Base-by-base conservation (phyloP, 371 early-diverging fungal genomes). In the Mucor circinelloides region DNA sequence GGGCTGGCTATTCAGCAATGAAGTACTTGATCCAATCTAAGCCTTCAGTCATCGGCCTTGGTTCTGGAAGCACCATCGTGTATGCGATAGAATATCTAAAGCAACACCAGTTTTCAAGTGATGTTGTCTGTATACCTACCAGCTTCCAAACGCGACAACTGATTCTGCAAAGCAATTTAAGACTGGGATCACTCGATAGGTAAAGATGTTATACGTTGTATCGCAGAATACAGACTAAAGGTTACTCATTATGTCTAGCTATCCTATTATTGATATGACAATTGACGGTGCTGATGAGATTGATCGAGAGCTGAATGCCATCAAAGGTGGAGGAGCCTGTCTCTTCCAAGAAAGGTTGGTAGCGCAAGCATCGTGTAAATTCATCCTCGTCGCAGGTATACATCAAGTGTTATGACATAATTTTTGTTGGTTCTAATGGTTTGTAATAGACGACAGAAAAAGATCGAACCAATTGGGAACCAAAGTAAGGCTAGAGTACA, bases 201-300 rank as follows among this genome's bases (percentile, higher is more conserved):
- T 90, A 87, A 78, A n/a, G 44, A 44, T 4, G 2, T 19, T n/a
- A 78, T 15, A 19, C 10, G 36, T 2, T 36, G 10, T 2, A 34
- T 34, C 5, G 7, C 12, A 36, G 1, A 0, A 36, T 1, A 10
- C 36, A 9, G 34, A 4, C 36, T 36, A 36, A 36, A 36, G 10
- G 13, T 3, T 36, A 8, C 36, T 36, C 13, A 1, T 36, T 10
- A 4, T 36, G 13, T 13, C 36, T 50, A 84, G 88, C 57, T 85
- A 79, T 67, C 83, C 91, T 0, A 68, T 73, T 13, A 85, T 97
- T 59, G 96, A 96, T 72, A 85, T 97, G 15, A 91, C 94, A 21
- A 92, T 97, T 58, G 97, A 97, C 66, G 96, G 97, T 12, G 97
- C 96, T 3, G 97, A 97, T 75, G 97, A 97, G 77, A 90, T 91